phyloP scores from a whole-genome alignment of 2,329 filamentous ascomycete genomes.

The Colletotrichum caudatum region DNA sequence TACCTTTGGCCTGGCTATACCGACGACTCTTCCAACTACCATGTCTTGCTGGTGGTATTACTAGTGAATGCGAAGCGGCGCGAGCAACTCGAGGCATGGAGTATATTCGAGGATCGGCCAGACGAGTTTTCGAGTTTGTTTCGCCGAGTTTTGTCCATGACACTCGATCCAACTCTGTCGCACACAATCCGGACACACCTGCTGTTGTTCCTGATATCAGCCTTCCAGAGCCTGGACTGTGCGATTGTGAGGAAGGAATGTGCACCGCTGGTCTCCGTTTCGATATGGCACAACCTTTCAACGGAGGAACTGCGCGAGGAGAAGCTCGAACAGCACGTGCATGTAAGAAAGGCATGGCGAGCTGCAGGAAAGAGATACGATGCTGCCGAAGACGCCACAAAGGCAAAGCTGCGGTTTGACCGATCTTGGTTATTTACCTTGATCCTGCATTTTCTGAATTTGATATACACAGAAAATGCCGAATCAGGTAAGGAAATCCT shows the following conservation, averaged over 20 bases:
- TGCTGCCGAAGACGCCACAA: constrained; percentile 81
- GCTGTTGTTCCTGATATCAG: constrained; percentile 88
- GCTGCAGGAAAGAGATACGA: constrained; percentile 89
- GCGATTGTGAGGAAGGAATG: constrained; percentile 94
- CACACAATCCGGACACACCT: constrained; percentile 80
- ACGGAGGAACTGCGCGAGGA: constrained; percentile 79
- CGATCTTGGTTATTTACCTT: constrained; percentile 93
- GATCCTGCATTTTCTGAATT: constrained; percentile 82
- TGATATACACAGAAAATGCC: constrained; percentile 71
- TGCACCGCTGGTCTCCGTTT: constrained; percentile 92
- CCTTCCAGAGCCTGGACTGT: constrained; percentile 94
- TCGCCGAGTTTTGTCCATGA: constrained; percentile 89
- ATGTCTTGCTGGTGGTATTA: constrained; percentile 87
- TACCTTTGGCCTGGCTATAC: constrained; percentile 96
- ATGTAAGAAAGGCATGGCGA: constrained; percentile 90
- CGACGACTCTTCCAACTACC: constrained; percentile 89
- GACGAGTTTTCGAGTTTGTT: constrained; percentile 91
- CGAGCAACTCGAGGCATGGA: constrained; percentile 90
- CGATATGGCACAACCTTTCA: constrained; percentile 94
- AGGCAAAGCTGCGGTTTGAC: constrained; percentile 88
- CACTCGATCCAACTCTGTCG: constrained; percentile 76
- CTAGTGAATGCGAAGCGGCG: constrained; percentile 90
- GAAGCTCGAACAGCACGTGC: constrained; percentile 77
- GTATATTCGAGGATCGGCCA: constrained; percentile 82
- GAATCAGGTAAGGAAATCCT: constrained; percentile 56